phyloP scores from a whole-genome alignment of 176 grass and related monocot species.

The Poa pratensis region DNA sequence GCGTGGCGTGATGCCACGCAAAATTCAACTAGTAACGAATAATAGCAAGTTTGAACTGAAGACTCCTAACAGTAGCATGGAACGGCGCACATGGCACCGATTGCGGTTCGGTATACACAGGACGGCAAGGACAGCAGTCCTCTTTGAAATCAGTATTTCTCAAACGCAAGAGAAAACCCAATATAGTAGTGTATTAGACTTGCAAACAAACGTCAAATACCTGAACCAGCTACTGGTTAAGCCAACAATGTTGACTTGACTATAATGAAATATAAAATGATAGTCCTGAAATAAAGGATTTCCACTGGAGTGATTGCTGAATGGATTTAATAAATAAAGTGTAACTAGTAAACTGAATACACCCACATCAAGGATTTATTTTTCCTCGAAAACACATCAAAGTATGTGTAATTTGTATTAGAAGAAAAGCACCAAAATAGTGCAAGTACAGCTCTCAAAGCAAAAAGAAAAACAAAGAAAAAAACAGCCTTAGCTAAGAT shows the following conservation, averaged over 20 bases:
- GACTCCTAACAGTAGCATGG: background rate
- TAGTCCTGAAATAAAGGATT: background rate
- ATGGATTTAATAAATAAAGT: background rate
- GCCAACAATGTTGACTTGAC: background rate
- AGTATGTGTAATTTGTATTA: no score
- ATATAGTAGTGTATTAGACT: no score
- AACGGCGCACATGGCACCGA: background rate
- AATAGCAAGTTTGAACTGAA: constrained; percentile 7
- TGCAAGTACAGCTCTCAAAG: no score
- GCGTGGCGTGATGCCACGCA: no score
- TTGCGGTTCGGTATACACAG: background rate
- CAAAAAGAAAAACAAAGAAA: no score
- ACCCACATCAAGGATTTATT: constrained; percentile 7
- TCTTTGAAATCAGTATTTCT: background rate
- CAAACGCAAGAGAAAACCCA: background rate
- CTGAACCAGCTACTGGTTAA: constrained; percentile 2
- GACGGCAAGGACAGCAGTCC: background rate
- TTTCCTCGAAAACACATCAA: no score
- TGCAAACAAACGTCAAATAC: background rate
- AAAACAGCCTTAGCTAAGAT: background rate
- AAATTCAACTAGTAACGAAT: background rate
- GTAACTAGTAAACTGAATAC: constrained; percentile 6
- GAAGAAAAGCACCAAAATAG: no score
- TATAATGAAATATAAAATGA: constrained; percentile 1
- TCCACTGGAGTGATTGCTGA: background rate